These are phyloP conservation scores for Mycena chlorophos DNA, from an alignment of 768 basidiomycete genomes.

Conservation along the genomic window DNA sequence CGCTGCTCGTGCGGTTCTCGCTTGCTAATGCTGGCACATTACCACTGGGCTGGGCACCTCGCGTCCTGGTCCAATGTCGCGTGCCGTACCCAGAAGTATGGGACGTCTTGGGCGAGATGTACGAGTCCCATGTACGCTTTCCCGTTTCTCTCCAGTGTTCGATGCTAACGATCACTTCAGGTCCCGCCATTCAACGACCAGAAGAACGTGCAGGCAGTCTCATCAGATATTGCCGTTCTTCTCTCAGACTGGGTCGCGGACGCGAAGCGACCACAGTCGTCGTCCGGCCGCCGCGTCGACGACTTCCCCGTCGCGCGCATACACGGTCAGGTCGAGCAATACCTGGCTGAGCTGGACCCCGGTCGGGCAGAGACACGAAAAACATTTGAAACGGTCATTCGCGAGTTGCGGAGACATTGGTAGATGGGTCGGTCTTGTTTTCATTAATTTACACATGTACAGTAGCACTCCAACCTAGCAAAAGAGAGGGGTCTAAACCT, in stretches of 20 bases:
- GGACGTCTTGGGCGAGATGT: conserved; percentile 83
- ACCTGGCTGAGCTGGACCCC: conserved; percentile 68
- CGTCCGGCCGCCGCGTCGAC: conserved; percentile 49
- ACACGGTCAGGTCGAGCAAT: conserved; percentile 71
- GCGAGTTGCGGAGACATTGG: conserved; percentile 72
- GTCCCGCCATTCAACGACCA: conserved; percentile 84
- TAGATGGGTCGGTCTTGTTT: conserved; percentile 32
- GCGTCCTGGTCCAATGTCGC: conserved; percentile 76
- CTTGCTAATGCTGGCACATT: conserved; percentile 58
- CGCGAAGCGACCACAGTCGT: conserved; percentile 69
- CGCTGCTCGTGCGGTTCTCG: conserved; percentile 73
- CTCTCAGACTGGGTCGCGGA: conserved; percentile 80
- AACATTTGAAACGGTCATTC: conserved; percentile 69
- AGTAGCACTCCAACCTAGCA: background rate
- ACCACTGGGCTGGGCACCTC: conserved; percentile 79
- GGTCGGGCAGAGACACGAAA: conserved; percentile 60
- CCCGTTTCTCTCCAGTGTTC: background rate
- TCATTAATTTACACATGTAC: conserved; percentile 17
- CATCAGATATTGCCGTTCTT: conserved; percentile 80
- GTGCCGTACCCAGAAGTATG: conserved; percentile 82
- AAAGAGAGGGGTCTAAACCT: conserved; percentile 53
- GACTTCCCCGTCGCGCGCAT: conserved; percentile 81
- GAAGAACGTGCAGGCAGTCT: conserved; percentile 74
- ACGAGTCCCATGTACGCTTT: conserved; percentile 76
- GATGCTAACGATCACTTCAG: conserved; percentile 35